These are phyloP conservation scores for Fraxinus albicans DNA, from an alignment of 305 asterid genomes.

Conservation along the genomic window DNA sequence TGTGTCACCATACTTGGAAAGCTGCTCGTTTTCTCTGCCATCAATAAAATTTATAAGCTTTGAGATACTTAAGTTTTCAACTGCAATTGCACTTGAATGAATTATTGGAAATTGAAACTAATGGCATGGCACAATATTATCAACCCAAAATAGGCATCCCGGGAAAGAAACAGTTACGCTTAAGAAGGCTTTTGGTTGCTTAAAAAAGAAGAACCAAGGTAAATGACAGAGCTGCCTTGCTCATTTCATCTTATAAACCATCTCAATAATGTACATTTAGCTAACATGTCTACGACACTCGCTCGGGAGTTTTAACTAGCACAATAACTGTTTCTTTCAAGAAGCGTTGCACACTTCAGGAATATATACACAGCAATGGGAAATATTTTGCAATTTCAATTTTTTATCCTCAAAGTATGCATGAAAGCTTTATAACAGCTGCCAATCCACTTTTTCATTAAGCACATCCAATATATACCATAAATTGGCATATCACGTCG, in stretches of 20 bases:
- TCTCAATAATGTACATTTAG: neutral
- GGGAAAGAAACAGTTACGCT: neutral
- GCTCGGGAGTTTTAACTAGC: neutral
- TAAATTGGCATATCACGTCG: neutral
- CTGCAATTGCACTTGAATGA: neutral
- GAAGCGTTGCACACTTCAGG: neutral
- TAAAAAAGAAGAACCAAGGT: neutral
- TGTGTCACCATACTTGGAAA: slow-evolving; percentile 87
- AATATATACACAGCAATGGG: neutral
- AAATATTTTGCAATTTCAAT: neutral
- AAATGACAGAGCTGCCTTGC: neutral
- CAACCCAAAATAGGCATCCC: neutral
- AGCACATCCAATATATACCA: neutral
- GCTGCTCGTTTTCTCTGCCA: slow-evolving; percentile 89
- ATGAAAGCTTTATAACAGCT: neutral
- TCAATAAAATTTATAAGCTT: slow-evolving; percentile 18
- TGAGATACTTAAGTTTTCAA: neutral
- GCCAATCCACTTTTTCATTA: neutral
- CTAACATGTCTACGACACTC: neutral
- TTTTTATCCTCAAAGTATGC: neutral
- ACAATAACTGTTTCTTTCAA: neutral
- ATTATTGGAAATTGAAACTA: neutral
- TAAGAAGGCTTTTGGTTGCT: slow-evolving; percentile 2
- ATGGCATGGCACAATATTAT: neutral
- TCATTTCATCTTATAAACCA: neutral